Evolutionary conservation across 2,329 filamentous ascomycete species (phyloP).

Genomic region (Venturia asperata): DNA sequence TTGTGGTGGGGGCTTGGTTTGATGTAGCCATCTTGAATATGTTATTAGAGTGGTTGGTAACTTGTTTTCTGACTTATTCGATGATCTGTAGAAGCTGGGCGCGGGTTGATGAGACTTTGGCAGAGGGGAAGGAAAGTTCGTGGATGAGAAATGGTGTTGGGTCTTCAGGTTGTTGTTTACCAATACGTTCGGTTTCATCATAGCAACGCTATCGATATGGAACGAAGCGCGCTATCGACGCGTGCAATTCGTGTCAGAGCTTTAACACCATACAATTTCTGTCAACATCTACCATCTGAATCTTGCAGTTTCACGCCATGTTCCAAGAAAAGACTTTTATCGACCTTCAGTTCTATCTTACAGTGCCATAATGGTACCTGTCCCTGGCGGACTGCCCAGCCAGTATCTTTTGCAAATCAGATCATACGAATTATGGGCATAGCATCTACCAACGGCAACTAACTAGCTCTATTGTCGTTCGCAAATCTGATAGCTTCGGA

Average conservation of each 20-base stretch:
- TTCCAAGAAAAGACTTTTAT: not conserved
- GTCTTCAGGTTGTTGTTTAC: not conserved
- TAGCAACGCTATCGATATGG: constrained; percentile 1
- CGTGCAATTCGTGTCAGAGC: constrained; percentile 5
- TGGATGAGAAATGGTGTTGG: not conserved
- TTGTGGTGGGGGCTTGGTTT: constrained; percentile 13
- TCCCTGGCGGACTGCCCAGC: not conserved
- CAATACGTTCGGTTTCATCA: not conserved
- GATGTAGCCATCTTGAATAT: constrained; percentile 12
- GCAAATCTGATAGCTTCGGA: not conserved
- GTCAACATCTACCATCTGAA: not conserved
- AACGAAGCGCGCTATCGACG: not conserved
- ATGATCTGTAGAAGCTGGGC: not conserved
- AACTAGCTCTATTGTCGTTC: not conserved
- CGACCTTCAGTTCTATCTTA: not conserved
- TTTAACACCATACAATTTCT: not conserved
- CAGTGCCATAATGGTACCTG: not conserved
- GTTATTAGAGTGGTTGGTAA: not conserved
- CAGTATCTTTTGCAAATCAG: not conserved
- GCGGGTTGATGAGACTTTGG: not conserved
- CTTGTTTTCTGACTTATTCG: not conserved
- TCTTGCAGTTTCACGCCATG: not conserved
- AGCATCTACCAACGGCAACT: not conserved
- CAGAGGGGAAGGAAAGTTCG: not conserved
- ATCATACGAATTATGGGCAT: not conserved